Conservation (phyloP, 2,329 filamentous ascomycete species). For the Exserohilum turcica region DNA sequence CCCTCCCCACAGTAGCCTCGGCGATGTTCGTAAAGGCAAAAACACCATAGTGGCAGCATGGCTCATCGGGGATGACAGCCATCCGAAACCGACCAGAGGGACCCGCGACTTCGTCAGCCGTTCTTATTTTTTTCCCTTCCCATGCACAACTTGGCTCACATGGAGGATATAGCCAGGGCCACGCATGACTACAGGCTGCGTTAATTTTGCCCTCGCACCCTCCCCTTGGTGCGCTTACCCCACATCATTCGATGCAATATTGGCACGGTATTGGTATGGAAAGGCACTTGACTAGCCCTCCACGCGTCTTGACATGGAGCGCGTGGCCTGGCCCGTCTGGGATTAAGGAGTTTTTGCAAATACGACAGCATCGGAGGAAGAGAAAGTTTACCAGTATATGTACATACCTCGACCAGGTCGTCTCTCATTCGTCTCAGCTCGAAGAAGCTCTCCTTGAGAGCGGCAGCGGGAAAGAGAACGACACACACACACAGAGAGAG, state of each 20-base stretch:
- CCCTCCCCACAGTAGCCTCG: no score
- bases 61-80: neutral
- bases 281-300: conserved; percentile 2
- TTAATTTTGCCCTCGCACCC: conserved; percentile 5
- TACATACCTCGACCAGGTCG: conserved; percentile 60
- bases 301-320: conserved; percentile 3
- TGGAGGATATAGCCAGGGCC: neutral
- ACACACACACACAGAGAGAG: no score
- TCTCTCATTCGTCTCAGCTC: conserved; percentile 76
- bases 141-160: conserved; percentile 4
- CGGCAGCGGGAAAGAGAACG: neutral
- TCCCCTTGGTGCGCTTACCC: neutral
- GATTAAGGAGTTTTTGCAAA: conserved; percentile 24
- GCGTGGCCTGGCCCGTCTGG: neutral
- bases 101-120: neutral
- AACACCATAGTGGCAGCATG: no score
- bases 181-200: conserved; percentile 7
- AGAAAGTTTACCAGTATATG: conserved; percentile 25
- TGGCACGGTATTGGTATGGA: neutral
- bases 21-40: no score
- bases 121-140: neutral
- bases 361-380: neutral
- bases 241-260: conserved; percentile 6
- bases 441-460: conserved; percentile 82
- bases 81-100: conserved; percentile 8